Percentiles rank a stretch among this genome's conserved stretches.
phyloP scores from a whole-genome alignment of 495 filamentous ascomycete genomes.

The Articulospora tetracladia region DNA sequence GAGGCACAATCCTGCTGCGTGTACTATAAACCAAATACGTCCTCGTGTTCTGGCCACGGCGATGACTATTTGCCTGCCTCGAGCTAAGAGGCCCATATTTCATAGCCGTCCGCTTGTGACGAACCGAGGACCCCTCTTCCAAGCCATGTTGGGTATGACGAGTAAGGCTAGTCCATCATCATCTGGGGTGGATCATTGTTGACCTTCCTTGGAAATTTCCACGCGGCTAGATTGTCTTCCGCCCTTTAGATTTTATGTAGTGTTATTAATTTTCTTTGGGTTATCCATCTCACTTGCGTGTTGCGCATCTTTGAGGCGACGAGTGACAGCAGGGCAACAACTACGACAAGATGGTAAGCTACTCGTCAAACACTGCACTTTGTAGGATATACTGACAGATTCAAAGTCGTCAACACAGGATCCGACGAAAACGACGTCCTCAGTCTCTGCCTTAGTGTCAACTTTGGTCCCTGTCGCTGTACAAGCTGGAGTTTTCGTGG shows the following conservation, averaged over 20 bases:
- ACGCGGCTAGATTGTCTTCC: background rate
- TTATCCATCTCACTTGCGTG: no score
- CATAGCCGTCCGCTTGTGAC: background rate
- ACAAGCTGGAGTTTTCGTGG: constrained; percentile 57
- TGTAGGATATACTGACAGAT: background rate
- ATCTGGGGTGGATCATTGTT: no score
- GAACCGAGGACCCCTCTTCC: background rate
- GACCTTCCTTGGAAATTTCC: background rate
- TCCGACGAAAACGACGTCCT: constrained; percentile 1
- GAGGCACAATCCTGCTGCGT: no score
- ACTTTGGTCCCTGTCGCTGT: constrained; percentile 68
- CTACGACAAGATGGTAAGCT: background rate
- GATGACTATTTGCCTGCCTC: background rate
- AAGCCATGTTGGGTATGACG: background rate
- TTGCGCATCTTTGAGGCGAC: no score
- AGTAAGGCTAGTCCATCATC: background rate
- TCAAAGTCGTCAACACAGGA: background rate
- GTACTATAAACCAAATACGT: no score
- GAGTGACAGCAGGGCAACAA: no score
- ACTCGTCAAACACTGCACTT: background rate
- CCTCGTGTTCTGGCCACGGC: background rate
- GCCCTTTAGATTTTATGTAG: background rate
- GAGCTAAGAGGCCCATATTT: background rate
- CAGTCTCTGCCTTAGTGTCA: constrained; percentile 46
- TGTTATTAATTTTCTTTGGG: no score